Base-by-base conservation (phyloP, 78 protist genomes). In the Guillardia theta region DNA sequence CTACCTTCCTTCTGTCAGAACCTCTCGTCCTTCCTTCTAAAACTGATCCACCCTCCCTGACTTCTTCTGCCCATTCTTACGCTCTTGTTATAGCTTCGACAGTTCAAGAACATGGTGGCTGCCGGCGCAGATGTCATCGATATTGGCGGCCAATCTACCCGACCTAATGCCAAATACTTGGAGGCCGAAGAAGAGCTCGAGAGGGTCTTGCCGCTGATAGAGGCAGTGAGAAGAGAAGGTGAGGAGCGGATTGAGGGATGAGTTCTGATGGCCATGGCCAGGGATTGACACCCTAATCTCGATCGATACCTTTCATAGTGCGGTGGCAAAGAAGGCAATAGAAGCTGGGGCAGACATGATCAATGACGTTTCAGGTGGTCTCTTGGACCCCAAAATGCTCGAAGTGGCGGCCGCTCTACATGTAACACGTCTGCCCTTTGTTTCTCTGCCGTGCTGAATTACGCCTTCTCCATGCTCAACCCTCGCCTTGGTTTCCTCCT, bases 121-220 rank as follows among this genome's bases (percentile, higher is more conserved):
- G 36, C 0, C n/a, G 97, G 98, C 36, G 64, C 96, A 0, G 96
- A 95, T 92, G 54, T 97, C 4, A 80, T 97, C 41, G 98, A 97
- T 76, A 70, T 97, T 18, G 98, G 98, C 19, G 98, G 96, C 18
- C 96, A 93, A 50, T 95, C 96, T 19, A 95, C 97, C 21, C 93
- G 96, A 39, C 98, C 98, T 1, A 95, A 95, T 45, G 96, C 98
- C 0, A 48, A 1, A 18, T 50, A 37, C 39, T 92, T 97, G 48
- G 54, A 64, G 37, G 43, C 64, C 9, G 96, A 95, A 15, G 94
- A 80, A 93, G 98, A 97, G 93, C 30, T 92, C 5, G 88, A 46
- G 43, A 93, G 96, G 54, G 95, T 94, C 5, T 24, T 94, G 15
- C 97, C 97, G 19, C 53, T 95, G 1, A 48, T 96, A 21, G 58